Percentiles rank a stretch among this genome's conserved stretches.
Evolutionary conservation across 1,139 yeast genomes (phyloP).

Genomic region (Yamadazyma taylorii): DNA sequence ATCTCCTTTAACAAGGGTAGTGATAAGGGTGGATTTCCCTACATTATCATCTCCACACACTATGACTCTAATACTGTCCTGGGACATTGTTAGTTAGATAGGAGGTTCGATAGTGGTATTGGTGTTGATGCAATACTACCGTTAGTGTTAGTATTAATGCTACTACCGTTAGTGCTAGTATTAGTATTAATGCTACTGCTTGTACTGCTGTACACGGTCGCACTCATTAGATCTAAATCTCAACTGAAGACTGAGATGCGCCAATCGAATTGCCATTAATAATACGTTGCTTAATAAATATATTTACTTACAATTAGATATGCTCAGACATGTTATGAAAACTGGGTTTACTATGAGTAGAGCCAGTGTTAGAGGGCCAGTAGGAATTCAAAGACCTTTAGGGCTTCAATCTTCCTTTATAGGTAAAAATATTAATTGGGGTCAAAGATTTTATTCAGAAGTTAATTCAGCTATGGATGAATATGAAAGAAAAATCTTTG

Average conservation of each 20-base stretch:
- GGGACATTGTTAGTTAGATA: too few relatives aligned
- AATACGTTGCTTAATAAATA: not conserved
- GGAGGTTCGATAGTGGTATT: too few relatives aligned
- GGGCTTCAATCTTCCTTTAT: not conserved
- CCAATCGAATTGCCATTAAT: slow-evolving; percentile 1
- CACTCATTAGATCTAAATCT: too few relatives aligned
- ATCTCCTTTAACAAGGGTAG: slow-evolving; percentile 77
- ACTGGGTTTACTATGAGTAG: not conserved
- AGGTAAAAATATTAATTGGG: not conserved
- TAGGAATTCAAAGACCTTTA: not conserved
- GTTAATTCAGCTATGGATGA: slow-evolving; percentile 44
- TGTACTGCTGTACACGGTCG: not conserved
- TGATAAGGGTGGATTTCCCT: slow-evolving; percentile 76
- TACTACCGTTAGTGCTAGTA: too few relatives aligned
- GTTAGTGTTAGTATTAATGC: too few relatives aligned
- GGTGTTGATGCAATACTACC: too few relatives aligned
- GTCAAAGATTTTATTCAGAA: slow-evolving; percentile 11
- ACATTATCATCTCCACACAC: slow-evolving; percentile 97
- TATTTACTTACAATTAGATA: not conserved
- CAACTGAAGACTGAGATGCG: too few relatives aligned
- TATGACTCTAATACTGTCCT: slow-evolving; percentile 61
- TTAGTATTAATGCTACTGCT: too few relatives aligned
- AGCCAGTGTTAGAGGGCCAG: not conserved
- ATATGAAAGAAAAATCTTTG: slow-evolving; percentile 66
- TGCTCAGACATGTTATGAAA: not conserved